Evolutionary conservation across 495 filamentous ascomycete species (phyloP).

Genomic region (Wilcoxina mikolae): DNA sequence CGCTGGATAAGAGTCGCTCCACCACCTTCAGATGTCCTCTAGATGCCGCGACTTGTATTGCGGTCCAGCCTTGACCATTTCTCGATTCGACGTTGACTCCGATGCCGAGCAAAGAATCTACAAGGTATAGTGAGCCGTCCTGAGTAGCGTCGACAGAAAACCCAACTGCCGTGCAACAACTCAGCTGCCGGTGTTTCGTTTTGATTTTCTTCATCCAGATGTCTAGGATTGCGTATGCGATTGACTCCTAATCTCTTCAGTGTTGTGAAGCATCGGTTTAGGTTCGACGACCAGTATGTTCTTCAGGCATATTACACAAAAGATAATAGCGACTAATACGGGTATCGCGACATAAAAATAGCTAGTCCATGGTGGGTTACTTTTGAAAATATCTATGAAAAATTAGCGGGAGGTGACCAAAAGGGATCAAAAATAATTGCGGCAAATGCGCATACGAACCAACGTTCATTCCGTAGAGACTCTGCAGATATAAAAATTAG

Average conservation of each 20-base stretch:
- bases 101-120: not conserved
- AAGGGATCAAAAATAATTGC: no score
- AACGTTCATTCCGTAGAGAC: slow-evolving; percentile 7
- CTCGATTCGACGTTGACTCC: not conserved
- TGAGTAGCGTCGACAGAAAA: not conserved
- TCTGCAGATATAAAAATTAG: no score
- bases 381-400: no score
- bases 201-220: not conserved
- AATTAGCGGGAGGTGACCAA: no score
- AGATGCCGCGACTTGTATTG: slow-evolving; percentile 5
- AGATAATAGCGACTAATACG: not conserved
- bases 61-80: not conserved
- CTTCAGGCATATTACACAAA: not conserved
- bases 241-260: not conserved
- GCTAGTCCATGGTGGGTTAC: slow-evolving; percentile 4
- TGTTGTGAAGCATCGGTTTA: not conserved
- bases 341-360: slow-evolving; percentile 5
- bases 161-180: not conserved
- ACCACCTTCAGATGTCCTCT: not conserved
- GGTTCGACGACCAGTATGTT: not conserved
- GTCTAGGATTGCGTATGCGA: not conserved
- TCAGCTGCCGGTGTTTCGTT: not conserved
- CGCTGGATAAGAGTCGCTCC: not conserved
- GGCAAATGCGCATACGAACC: not conserved
- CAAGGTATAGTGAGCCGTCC: not conserved